Percentiles rank a stretch among this genome's conserved stretches.
Conservation (phyloP, 768 basidiomycete genomes). For the Pholiota molesta region DNA sequence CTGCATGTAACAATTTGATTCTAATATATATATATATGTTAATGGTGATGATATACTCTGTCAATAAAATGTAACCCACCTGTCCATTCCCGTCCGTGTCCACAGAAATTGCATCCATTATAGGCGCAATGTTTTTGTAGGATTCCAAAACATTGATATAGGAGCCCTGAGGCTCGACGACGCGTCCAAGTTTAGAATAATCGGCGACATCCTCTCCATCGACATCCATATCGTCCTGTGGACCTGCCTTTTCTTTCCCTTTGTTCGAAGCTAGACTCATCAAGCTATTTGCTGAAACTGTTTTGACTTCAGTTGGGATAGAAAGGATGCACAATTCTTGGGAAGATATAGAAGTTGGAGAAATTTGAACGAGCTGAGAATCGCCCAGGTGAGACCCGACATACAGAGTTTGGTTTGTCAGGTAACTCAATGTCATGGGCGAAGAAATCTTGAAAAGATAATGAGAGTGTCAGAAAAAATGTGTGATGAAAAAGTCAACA, state of each 20-base stretch:
- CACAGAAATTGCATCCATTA: conserved; percentile 77
- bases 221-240: conserved; percentile 37
- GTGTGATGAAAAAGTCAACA: background rate
- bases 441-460: conserved; percentile 59
- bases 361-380: conserved; percentile 74
- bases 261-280: conserved; percentile 25
- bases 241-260: conserved; percentile 43
- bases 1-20: conserved; percentile 86
- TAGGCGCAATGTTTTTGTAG: conserved; percentile 81
- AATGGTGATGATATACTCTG: background rate
- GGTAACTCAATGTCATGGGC: conserved; percentile 69
- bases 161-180: conserved; percentile 56
- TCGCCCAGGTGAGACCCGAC: conserved; percentile 84
- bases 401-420: conserved; percentile 71
- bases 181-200: conserved; percentile 38
- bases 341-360: conserved; percentile 43
- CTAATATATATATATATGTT: conserved; percentile 36
- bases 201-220: conserved; percentile 31
- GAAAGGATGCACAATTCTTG: conserved; percentile 48
- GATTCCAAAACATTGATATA: conserved; percentile 64
- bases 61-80: conserved; percentile 39
- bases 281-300: conserved; percentile 39
- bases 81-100: conserved; percentile 75
- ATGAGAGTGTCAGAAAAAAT: background rate
- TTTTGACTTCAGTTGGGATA: conserved; percentile 51